Base-by-base conservation (phyloP, 1,139 yeast species). In the Martiniozyma asiatica region DNA sequence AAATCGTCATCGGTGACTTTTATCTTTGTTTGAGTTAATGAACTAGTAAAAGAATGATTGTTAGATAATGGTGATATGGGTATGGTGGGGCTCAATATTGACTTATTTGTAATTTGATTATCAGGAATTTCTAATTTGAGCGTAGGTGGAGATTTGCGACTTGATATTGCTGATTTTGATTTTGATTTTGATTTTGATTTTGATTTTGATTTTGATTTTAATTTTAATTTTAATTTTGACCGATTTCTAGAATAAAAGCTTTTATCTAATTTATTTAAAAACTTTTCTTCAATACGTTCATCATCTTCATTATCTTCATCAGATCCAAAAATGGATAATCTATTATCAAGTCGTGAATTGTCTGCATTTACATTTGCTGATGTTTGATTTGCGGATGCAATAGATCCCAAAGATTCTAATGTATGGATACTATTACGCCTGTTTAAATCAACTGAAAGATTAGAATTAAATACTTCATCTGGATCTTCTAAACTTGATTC, bases 1-100 rank as follows among this genome's bases (percentile, higher is more conserved):
- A 23, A 20, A 11, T 30, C 33, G 4, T 30, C 30, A 8, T 26
- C 30, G 1, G 29, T 13, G 7, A 30, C 29, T 17, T 14, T 15
- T 6, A 12, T 17, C 3, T 6, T 6, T 6, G 6, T 17, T 17
- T 17, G 18, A 17, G 18, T 6, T 6, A 17, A 17, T 17, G 18
- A n/a, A n/a, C n/a, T n/a, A n/a, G n/a, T n/a, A n/a, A n/a, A n/a
- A n/a, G n/a, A n/a, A n/a, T n/a, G n/a, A n/a, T n/a, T n/a, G n/a
- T n/a, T n/a, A n/a, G n/a, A n/a, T n/a, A n/a, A n/a, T n/a, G n/a
- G n/a, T n/a, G n/a, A n/a, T n/a, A n/a, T n/a, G n/a, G n/a, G n/a
- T n/a, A n/a, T n/a, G n/a, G n/a, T n/a, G n/a, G n/a, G n/a, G n/a
- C n/a, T n/a, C n/a, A n/a, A 17, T 7, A 17, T 6, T 17, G 19